Conservation (phyloP, 768 basidiomycete genomes). For the Boletus huronensis region DNA sequence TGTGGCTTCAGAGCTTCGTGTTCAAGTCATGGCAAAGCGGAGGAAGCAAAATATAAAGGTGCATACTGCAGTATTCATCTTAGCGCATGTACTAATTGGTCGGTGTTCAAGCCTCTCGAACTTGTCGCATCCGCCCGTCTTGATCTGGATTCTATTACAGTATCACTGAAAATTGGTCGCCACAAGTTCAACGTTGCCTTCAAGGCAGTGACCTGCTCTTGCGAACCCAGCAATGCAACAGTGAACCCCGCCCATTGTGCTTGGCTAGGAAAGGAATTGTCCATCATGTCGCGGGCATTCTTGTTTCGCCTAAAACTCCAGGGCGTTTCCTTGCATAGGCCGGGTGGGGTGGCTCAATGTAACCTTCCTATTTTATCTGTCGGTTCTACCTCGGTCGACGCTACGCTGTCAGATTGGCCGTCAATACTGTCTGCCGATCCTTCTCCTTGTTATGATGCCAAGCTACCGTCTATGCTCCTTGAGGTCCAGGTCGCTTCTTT, state of each 20-base stretch:
- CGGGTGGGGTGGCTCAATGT: constrained; percentile 31
- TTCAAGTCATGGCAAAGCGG: constrained; percentile 9
- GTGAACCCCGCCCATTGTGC: constrained; percentile 44
- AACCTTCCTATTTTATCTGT: constrained; percentile 31
- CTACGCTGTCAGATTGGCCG: constrained; percentile 61
- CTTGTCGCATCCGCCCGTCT: constrained; percentile 41
- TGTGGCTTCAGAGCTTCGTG: constrained; percentile 12
- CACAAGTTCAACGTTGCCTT: constrained; percentile 44
- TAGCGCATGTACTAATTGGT: not conserved
- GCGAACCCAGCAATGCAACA: constrained; percentile 47
- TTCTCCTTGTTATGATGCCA: constrained; percentile 45
- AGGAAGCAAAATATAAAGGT: constrained; percentile 23
- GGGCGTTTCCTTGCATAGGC: constrained; percentile 46
- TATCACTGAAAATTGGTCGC: constrained; percentile 37
- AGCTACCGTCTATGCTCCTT: constrained; percentile 52
- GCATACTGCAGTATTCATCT: not conserved
- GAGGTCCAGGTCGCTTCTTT: constrained; percentile 43
- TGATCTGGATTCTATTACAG: constrained; percentile 44
- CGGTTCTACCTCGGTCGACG: constrained; percentile 26
- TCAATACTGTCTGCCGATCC: constrained; percentile 39
- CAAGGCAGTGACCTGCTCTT: constrained; percentile 37
- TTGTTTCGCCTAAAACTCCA: constrained; percentile 41
- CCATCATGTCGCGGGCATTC: constrained; percentile 42
- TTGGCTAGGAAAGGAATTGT: constrained; percentile 51
- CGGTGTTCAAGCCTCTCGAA: constrained; percentile 16